Percentiles rank a stretch among this genome's conserved stretches.
Conservation (phyloP, 306 rosid genomes). For the Prunus davidiana region DNA sequence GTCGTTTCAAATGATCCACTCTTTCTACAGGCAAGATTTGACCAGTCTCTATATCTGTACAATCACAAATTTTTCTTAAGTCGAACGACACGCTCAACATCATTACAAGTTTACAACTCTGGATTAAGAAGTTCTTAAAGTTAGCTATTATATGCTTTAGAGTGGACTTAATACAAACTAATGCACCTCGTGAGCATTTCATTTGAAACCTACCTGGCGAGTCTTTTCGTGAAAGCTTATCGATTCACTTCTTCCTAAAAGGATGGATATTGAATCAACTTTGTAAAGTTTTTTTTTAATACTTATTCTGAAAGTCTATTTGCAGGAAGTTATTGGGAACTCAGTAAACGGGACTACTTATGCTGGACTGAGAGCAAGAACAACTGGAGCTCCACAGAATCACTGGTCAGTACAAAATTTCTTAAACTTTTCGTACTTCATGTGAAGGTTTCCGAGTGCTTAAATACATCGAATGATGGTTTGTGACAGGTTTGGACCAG, state of each 20-base stretch:
- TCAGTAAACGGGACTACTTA: constrained; percentile 91
- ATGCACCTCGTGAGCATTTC: neutral
- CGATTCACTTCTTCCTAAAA: neutral
- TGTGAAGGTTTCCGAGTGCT: neutral
- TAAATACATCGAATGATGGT: constrained; percentile 16
- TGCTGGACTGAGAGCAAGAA: constrained; percentile 91
- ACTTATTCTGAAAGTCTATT: constrained; percentile 14
- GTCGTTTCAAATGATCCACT: constrained; percentile 84
- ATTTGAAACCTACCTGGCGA: neutral
- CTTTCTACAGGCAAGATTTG: constrained; percentile 71
- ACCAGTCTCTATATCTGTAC: neutral
- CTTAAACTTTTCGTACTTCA: neutral
- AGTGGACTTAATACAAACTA: neutral
- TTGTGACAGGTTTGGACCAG: constrained; percentile 84
- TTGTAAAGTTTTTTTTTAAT: neutral
- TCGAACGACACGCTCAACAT: neutral
- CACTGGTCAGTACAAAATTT: constrained; percentile 60
- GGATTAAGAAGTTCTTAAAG: neutral
- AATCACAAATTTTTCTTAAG: neutral
- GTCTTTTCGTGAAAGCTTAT: neutral
- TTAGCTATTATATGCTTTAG: neutral
- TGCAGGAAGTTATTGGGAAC: constrained; percentile 86
- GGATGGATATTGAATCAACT: neutral
- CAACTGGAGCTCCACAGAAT: constrained; percentile 96
- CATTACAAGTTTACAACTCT: neutral